Base-by-base conservation (phyloP, 2,329 filamentous ascomycete species). In the Venturiaceae sp. region DNA sequence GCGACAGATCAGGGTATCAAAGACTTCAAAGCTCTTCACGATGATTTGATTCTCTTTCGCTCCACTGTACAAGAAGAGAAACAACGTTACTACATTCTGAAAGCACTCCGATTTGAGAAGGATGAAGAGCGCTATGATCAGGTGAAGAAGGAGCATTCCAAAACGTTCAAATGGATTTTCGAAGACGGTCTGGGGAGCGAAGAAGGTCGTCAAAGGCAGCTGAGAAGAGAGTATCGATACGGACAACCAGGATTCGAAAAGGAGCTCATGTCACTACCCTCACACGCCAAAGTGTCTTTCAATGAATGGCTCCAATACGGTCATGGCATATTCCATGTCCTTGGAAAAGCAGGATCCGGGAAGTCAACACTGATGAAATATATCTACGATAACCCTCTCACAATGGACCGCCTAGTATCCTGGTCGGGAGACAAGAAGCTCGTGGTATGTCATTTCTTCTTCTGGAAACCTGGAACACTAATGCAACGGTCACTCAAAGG, bases 331-430 rank as follows among this genome's bases (percentile, higher is more conserved):
- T 73, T 71, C 55, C 72, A 69, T 72, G 67, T 75, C 37, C 73
- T 67, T 2, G 73, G 72, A 2, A 75, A 77, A 36, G 71, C 76
- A 3, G 77, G 77, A 0, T 74, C 74, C 0, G 77, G 77, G 0
- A 79, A 79, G 60, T 77, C 74, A 0, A 77, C 75, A 0, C 66
- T 79, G 1, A 76, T 77, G 66, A 71, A 73, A 21, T 71, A 71
- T 37, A 55, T 50, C 23, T 11, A 11, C 21, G 44, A 50, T 23
- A 9, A 50, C 21, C 9, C 9, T 11, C 9, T 11, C 9, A 50
- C 44, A 11, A 23, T 11, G 21, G 11, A 26, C 11, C 16, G 16
- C 9, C 44, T 50, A 11, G 44, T 26, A 13, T 11, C 44, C 11
- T 50, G 44, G 44, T 9, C 44, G 9, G 44, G 21, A 9, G 11